Conservation (phyloP, 2,329 filamentous ascomycete genomes). For the Colletotrichum liaoningense region DNA sequence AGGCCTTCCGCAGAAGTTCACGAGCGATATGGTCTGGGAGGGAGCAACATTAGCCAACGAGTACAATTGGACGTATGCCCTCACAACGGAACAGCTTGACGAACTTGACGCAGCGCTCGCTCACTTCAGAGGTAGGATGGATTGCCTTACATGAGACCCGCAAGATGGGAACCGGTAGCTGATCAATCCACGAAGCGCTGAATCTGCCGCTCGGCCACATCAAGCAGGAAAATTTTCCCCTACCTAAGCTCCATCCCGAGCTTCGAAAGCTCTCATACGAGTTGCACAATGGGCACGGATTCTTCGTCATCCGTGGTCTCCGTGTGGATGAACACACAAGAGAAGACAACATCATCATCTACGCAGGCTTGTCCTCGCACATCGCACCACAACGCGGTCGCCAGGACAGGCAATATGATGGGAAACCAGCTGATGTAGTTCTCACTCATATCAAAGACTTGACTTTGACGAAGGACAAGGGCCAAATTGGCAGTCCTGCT, state of each 20-base stretch:
- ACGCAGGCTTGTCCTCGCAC: conserved; percentile 69
- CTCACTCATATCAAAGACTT: conserved; percentile 74
- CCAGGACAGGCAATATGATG: conserved; percentile 60
- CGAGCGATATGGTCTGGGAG: conserved; percentile 68
- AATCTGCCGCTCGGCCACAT: conserved; percentile 54
- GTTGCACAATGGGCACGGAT: conserved; percentile 68
- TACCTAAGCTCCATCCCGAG: conserved; percentile 61
- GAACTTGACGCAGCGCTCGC: conserved; percentile 53
- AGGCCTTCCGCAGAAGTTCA: conserved; percentile 61
- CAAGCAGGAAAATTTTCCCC: conserved; percentile 63
- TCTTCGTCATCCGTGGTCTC: conserved; percentile 71
- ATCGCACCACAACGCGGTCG: conserved; percentile 64
- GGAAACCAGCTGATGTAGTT: conserved; percentile 61
- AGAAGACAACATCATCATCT: conserved; percentile 70
- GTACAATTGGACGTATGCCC: conserved; percentile 65
- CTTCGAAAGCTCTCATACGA: conserved; percentile 65
- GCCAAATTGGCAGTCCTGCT: conserved; percentile 66
- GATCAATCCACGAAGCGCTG: conserved; percentile 1
- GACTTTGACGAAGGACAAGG: conserved; percentile 44
- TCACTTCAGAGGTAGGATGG: conserved; percentile 29
- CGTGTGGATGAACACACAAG: conserved; percentile 62
- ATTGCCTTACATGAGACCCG: too few relatives aligned
- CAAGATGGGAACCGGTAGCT: not conserved
- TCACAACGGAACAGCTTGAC: conserved; percentile 57
- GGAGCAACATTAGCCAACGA: conserved; percentile 57